Evolutionary conservation across 768 basidiomycete species (phyloP).

Genomic region (Strobilomyces dryophilus): DNA sequence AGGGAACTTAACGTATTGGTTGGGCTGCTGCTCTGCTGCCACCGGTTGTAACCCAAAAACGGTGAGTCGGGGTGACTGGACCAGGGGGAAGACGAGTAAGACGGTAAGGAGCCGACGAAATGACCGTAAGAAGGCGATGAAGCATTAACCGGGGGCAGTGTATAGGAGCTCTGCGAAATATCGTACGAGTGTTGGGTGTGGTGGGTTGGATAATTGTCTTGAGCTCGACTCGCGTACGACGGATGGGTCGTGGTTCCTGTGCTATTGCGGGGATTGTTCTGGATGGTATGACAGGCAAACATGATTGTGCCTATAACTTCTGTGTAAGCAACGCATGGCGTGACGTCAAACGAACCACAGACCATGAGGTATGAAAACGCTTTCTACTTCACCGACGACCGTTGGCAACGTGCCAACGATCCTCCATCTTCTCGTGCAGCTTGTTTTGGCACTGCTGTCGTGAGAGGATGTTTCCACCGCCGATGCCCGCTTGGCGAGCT

Average conservation of each 20-base stretch:
- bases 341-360: constrained; percentile 37
- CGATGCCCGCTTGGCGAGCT: constrained; percentile 57
- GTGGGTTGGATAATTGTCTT: constrained; percentile 25
- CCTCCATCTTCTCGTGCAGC: constrained; percentile 81
- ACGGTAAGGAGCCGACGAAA: constrained; percentile 20
- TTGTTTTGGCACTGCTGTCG: constrained; percentile 74
- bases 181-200: constrained; percentile 29
- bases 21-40: constrained; percentile 27
- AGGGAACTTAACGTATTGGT: constrained; percentile 24
- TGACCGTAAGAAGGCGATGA: constrained; percentile 27
- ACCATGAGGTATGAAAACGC: constrained; percentile 91
- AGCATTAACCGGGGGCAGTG: constrained; percentile 30
- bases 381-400: constrained; percentile 66
- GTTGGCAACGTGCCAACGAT: constrained; percentile 62
- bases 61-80: constrained; percentile 26
- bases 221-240: constrained; percentile 23
- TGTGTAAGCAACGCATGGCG: constrained; percentile 27
- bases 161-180: constrained; percentile 25
- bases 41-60: constrained; percentile 29
- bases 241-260: constrained; percentile 17
- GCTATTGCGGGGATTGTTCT: constrained; percentile 21
- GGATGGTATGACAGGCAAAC: constrained; percentile 38
- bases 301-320: constrained; percentile 32
- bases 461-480: constrained; percentile 53
- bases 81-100: constrained; percentile 29